Base-by-base conservation (phyloP, 176 grass and related monocot species). In the Zea luxurians region DNA sequence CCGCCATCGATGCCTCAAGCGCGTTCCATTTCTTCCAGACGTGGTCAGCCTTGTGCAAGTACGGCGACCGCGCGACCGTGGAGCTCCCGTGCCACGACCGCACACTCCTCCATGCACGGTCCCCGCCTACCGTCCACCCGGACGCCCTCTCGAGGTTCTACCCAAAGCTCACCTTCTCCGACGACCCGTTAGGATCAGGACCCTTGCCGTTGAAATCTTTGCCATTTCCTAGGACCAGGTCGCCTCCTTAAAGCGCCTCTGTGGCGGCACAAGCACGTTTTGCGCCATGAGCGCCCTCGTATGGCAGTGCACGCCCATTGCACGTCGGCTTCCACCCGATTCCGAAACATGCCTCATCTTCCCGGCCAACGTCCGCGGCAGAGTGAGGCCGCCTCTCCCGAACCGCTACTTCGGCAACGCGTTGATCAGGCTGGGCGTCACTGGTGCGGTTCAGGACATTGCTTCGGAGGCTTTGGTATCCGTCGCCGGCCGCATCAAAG, bases 381-480 rank as follows among this genome's bases (percentile, higher is more conserved):
- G 82, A 2, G 3, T 85, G 1, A 0, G 36, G 7, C 85, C 89
- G 5, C 66, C 72, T 1, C 78, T 91, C 59, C 89, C 78, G 0
- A 20, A 27, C 0, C 5, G 20, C 7, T 91, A 58, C 73, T 61
- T 91, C 13, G 73, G 89, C 18, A 88, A 88, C 36, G 89, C 73
- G 2, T 2, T 79, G 20, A 27, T 91, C 10, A 57, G 41, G 42
- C 16, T 76, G n/a, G 41, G 34, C 7, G 81, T 42, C 55, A 37
- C 64, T 3, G 68, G 45, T 8, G 59, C 47, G 16, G 86, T 42
- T 13, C 10, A 20, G 61, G 68, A 88, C 0, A 40, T 88, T 3
- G 49, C 59, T 7, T 16, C 75, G 18, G 38, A 44, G 69, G 59
- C 75, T 1, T 15, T 88, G 54, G 81, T 12, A 17, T 80, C 66